A percentile compares a stretch with the other conserved stretches of the same genome.
phyloP scores from a whole-genome alignment of 2,329 filamentous ascomycete species.

The Mycogone perniciosa region DNA sequence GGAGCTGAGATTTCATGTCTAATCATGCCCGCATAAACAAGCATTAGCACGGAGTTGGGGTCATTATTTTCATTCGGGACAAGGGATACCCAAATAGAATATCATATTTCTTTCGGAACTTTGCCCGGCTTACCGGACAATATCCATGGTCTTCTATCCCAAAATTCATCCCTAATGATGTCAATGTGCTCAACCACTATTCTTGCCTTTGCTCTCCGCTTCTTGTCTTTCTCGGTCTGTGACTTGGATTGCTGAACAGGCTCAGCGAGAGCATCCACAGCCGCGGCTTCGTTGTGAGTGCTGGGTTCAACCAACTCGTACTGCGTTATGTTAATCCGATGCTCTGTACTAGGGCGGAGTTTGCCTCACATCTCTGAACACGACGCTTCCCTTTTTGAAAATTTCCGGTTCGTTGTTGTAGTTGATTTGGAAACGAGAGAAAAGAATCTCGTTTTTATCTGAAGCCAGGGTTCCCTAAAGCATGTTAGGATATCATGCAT shows the following conservation, averaged over 20 bases:
- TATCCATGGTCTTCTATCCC: constrained; percentile 80
- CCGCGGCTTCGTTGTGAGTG: constrained; percentile 39
- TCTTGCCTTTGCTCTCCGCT: constrained; percentile 70
- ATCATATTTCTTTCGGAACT: constrained; percentile 53
- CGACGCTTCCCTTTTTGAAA: constrained; percentile 85
- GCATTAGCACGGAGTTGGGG: constrained; percentile 23
- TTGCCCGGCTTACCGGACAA: constrained; percentile 67
- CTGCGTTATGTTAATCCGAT: constrained; percentile 33
- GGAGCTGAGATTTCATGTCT: constrained; percentile 5
- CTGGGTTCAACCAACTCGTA: constrained; percentile 63
- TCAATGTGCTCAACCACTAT: constrained; percentile 83
- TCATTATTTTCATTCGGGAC: constrained; percentile 18
- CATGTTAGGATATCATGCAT: constrained; percentile 16
- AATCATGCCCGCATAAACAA: constrained; percentile 1
- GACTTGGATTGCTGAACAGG: constrained; percentile 61
- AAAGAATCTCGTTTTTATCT: constrained; percentile 96
- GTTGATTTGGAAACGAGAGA: constrained; percentile 82
- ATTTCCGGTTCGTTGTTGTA: constrained; percentile 96
- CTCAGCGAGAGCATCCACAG: constrained; percentile 45
- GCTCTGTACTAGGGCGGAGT: too few species aligned
- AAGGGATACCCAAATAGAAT: constrained; percentile 26
- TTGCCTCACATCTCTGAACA: constrained; percentile 68
- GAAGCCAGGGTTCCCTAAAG: constrained; percentile 69
- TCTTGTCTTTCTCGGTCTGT: constrained; percentile 77
- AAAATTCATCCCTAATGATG: constrained; percentile 93